Percentiles rank a stretch among this genome's conserved stretches.
These are phyloP conservation scores for Zymoseptoria ardabiliae DNA, from an alignment of 2,329 filamentous ascomycete genomes.

Conservation along the genomic window DNA sequence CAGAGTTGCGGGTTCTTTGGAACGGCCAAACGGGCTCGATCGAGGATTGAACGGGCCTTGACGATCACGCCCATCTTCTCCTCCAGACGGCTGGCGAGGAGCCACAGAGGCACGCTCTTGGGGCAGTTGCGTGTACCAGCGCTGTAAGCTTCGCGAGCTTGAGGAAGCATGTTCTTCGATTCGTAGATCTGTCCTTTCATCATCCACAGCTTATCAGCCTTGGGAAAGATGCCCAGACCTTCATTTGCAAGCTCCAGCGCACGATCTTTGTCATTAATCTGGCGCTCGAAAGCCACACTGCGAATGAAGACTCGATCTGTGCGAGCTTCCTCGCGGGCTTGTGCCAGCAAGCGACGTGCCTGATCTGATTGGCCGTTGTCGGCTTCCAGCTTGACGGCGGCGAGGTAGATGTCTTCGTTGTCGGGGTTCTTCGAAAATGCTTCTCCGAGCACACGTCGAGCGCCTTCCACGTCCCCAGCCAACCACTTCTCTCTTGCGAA, in stretches of 20 bases:
- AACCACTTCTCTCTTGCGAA: conserved; percentile 93
- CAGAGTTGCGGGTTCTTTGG: conserved; percentile 80
- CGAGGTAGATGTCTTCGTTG: conserved; percentile 96
- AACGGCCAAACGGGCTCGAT: conserved; percentile 79
- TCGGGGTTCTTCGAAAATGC: conserved; percentile 94
- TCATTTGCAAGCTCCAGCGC: conserved; percentile 83
- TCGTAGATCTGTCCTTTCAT: conserved; percentile 98
- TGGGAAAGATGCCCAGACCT: conserved; percentile 78
- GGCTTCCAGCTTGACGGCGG: conserved; percentile 91
- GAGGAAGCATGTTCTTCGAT: conserved; percentile 65
- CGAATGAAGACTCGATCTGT: conserved; percentile 98
- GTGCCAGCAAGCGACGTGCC: conserved; percentile 71
- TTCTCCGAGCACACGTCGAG: conserved; percentile 73
- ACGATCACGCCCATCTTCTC: conserved; percentile 76
- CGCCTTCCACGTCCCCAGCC: conserved; percentile 77
- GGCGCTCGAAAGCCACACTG: conserved; percentile 85
- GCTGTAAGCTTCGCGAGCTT: conserved; percentile 83
- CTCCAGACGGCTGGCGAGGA: conserved; percentile 81
- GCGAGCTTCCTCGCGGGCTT: conserved; percentile 78
- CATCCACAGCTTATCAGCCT: conserved; percentile 88
- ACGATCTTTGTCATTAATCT: conserved; percentile 68
- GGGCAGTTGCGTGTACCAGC: conserved; percentile 83
- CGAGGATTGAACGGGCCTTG: conserved; percentile 88
- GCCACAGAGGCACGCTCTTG: conserved; percentile 78
- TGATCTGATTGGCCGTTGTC: conserved; percentile 77